Percentiles rank a stretch among this genome's conserved stretches.
Conservation (phyloP, 345 rosid genomes). For the Zanthoxylum bungeanum region DNA sequence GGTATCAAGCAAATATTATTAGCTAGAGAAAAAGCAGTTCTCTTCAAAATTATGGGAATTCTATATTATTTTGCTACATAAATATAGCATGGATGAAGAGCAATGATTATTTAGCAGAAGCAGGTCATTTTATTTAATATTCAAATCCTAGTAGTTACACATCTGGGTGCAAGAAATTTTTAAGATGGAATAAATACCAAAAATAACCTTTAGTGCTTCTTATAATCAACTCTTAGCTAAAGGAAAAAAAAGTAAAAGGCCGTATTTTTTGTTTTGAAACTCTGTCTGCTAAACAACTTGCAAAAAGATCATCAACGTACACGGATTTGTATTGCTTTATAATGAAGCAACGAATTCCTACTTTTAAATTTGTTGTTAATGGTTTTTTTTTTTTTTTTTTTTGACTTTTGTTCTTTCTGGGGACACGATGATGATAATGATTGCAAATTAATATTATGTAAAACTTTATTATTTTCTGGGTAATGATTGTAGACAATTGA, state of each 20-base stretch:
- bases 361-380: too few species aligned
- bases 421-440: neutral
- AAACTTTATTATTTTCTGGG: neutral
- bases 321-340: neutral
- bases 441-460: neutral
- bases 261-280: neutral
- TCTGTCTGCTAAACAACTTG: conserved; percentile 6
- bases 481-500: neutral
- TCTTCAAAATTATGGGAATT: neutral
- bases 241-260: neutral
- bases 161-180: neutral
- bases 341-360: neutral
- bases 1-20: conserved; percentile 2
- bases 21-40: conserved; percentile 3
- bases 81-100: conserved; percentile 5
- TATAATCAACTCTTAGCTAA: too few species aligned
- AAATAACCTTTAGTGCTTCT: too few species aligned
- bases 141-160: neutral
- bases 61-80: neutral
- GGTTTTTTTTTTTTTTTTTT: neutral
- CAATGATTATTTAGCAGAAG: neutral
- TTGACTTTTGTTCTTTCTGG: neutral
- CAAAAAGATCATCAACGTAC: neutral
- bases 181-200: neutral
- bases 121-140: too few species aligned